phyloP scores from a whole-genome alignment of 805 yeast species.

The Jamesozyma gamospora region DNA sequence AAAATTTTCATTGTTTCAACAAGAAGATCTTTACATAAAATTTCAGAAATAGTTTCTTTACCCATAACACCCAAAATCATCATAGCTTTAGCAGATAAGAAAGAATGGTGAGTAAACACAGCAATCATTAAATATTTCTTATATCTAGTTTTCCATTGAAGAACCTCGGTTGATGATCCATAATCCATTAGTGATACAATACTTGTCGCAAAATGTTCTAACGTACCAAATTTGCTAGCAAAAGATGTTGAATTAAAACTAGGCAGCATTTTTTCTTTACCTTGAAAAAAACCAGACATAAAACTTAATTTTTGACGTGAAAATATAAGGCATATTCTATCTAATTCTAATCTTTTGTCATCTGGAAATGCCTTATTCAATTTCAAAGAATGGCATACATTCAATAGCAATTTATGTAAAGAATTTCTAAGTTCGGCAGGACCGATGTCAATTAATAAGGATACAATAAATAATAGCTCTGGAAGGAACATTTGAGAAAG shows the following conservation, averaged over 20 bases:
- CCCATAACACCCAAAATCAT: conserved; percentile 59
- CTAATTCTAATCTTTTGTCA: conserved; percentile 33
- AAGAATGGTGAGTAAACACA: conserved; percentile 42
- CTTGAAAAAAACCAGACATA: conserved; percentile 57
- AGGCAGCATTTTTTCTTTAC: conserved; percentile 29
- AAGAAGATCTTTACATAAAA: conserved; percentile 28
- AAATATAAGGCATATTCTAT: conserved; percentile 32
- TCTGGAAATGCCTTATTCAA: conserved; percentile 41
- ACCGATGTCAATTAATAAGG: conserved; percentile 43
- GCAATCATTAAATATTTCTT: conserved; percentile 49
- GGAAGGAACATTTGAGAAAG: conserved; percentile 55
- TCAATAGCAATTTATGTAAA: conserved; percentile 51
- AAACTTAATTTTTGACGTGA: conserved; percentile 52
- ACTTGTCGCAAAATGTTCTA: conserved; percentile 49
- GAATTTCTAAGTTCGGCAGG: conserved; percentile 44
- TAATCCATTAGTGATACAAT: conserved; percentile 42
- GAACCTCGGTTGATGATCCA: conserved; percentile 35
- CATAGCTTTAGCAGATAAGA: conserved; percentile 55
- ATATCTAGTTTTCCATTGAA: conserved; percentile 55
- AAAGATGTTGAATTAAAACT: conserved; percentile 28
- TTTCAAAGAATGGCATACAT: conserved; percentile 57
- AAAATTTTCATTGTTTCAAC: conserved; percentile 25
- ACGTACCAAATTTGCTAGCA: conserved; percentile 29
- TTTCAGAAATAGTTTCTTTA: conserved; percentile 49
- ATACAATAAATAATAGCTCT: conserved; percentile 56